A percentile compares a stretch with the other conserved stretches of the same genome.
Evolutionary conservation across 768 basidiomycete species (phyloP).

Genomic region (Podaxis carcinomalis): DNA sequence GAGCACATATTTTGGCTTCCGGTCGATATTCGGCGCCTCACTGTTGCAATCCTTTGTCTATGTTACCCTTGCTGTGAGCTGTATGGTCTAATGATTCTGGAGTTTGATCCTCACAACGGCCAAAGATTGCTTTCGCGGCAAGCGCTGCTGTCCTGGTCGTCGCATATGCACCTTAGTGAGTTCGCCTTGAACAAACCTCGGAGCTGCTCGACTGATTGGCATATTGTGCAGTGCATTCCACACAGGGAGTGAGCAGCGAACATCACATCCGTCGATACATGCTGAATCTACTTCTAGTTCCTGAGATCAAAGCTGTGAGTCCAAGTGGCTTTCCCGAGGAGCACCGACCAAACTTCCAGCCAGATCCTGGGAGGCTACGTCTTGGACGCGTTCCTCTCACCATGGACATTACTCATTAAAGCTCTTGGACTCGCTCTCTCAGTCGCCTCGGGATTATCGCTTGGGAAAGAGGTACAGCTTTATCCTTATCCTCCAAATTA

Average conservation of each 20-base stretch:
- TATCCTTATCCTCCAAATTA: conserved; percentile 8
- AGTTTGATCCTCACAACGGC: conserved; percentile 2
- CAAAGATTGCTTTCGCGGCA: conserved; percentile 56
- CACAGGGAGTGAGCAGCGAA: conserved; percentile 60
- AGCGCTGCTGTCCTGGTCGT: conserved; percentile 62
- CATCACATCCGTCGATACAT: background rate
- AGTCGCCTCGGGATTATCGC: conserved; percentile 79
- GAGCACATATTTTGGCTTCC: conserved; percentile 54
- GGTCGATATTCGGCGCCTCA: conserved; percentile 54
- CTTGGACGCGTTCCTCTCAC: conserved; percentile 80
- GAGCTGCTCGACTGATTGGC: conserved; percentile 1
- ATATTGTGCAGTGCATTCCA: conserved; percentile 56
- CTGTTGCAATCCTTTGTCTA: conserved; percentile 64
- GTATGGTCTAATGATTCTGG: background rate
- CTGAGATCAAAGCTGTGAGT: conserved; percentile 74
- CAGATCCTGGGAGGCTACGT: conserved; percentile 84
- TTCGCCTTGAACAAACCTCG: conserved; percentile 1
- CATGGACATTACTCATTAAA: conserved; percentile 85
- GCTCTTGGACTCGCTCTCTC: conserved; percentile 77
- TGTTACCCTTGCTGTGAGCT: conserved; percentile 56
- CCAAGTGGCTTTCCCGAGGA: background rate
- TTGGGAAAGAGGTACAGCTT: conserved; percentile 73
- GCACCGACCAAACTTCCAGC: background rate
- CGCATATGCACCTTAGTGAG: conserved; percentile 69
- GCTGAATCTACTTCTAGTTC: conserved; percentile 39